Conservation (phyloP, 2,329 filamentous ascomycete species). For the Gremmenia infestans region DNA sequence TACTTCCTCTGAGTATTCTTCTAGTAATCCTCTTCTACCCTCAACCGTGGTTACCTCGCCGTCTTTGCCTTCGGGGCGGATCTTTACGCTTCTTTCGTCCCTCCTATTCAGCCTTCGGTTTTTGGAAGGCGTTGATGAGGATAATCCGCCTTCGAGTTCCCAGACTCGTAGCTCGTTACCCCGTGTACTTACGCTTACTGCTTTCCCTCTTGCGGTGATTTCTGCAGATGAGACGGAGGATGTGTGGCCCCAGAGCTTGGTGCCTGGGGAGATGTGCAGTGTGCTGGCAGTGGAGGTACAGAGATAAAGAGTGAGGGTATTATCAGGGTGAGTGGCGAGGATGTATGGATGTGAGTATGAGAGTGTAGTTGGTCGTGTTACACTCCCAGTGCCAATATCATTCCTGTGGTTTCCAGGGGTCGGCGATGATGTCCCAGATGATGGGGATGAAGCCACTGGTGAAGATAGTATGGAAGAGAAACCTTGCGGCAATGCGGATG, state of each 20-base stretch:
- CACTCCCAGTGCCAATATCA: neutral
- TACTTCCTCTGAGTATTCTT: constrained; percentile 5
- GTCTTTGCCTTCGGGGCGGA: constrained; percentile 38
- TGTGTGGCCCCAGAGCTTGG: constrained; percentile 66
- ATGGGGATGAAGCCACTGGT: constrained; percentile 6
- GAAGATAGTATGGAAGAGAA: constrained; percentile 36
- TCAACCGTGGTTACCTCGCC: neutral
- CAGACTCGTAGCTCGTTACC: constrained; percentile 60
- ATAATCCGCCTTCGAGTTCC: constrained; percentile 59
- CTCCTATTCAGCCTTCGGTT: neutral
- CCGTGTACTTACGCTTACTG: constrained; percentile 59
- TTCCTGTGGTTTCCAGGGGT: constrained; percentile 33
- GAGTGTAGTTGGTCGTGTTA: constrained; percentile 24
- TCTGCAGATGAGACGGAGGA: constrained; percentile 63
- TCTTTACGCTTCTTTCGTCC: constrained; percentile 47
- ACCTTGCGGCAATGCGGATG: constrained; percentile 44
- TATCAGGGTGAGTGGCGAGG: constrained; percentile 63
- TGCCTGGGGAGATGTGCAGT: constrained; percentile 55
- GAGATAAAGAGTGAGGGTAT: constrained; percentile 65
- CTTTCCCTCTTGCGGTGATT: constrained; percentile 64
- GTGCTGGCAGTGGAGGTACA: constrained; percentile 54
- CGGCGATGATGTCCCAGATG: constrained; percentile 31
- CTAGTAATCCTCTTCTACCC: neutral
- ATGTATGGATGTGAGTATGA: constrained; percentile 62
- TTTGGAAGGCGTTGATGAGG: constrained; percentile 10